Percentiles rank a stretch among this genome's conserved stretches.
Conservation (phyloP, 2,329 filamentous ascomycete genomes). For the Colletotrichum sp. region DNA sequence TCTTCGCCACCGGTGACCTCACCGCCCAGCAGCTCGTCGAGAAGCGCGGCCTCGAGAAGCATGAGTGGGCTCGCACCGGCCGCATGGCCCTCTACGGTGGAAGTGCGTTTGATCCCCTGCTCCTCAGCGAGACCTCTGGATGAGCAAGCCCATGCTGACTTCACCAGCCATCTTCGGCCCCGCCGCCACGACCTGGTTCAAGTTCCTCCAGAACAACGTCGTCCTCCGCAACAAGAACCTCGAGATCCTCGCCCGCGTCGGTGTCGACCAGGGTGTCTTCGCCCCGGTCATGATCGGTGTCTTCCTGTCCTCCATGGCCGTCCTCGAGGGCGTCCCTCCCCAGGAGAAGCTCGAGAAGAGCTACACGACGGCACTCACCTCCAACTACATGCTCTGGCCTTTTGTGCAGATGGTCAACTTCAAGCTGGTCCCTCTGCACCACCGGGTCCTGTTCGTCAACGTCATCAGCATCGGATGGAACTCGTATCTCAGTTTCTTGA, state of each 20-base stretch:
- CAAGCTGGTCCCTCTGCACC: slow-evolving; percentile 81
- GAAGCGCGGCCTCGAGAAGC: slow-evolving; percentile 75
- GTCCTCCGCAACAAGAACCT: slow-evolving; percentile 66
- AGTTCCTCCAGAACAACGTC: slow-evolving; percentile 75
- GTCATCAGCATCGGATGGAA: slow-evolving; percentile 74
- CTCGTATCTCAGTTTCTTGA: slow-evolving; percentile 67
- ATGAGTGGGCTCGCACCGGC: slow-evolving; percentile 74
- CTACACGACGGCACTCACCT: slow-evolving; percentile 74
- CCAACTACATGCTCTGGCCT: slow-evolving; percentile 92
- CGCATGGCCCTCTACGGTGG: slow-evolving; percentile 85
- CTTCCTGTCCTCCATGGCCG: slow-evolving; percentile 85
- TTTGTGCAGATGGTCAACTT: slow-evolving; percentile 87
- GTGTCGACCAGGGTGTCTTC: slow-evolving; percentile 81
- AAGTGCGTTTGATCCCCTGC: slow-evolving; percentile 51
- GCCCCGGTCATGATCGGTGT: slow-evolving; percentile 81
- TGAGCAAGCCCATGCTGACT: background rate
- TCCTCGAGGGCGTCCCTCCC: slow-evolving; percentile 70
- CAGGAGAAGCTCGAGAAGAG: slow-evolving; percentile 73
- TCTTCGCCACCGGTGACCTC: slow-evolving; percentile 91
- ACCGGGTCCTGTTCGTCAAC: slow-evolving; percentile 87
- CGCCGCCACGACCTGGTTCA: slow-evolving; percentile 86
- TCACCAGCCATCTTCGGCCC: slow-evolving; percentile 79
- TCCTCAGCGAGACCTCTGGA: background rate
- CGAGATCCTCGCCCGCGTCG: slow-evolving; percentile 81
- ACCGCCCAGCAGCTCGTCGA: slow-evolving; percentile 93